Evolutionary conservation across 768 basidiomycete species (phyloP), one percentile per base, ranked within the genome.

Genomic region (Leucocoprinus leucothites): DNA sequence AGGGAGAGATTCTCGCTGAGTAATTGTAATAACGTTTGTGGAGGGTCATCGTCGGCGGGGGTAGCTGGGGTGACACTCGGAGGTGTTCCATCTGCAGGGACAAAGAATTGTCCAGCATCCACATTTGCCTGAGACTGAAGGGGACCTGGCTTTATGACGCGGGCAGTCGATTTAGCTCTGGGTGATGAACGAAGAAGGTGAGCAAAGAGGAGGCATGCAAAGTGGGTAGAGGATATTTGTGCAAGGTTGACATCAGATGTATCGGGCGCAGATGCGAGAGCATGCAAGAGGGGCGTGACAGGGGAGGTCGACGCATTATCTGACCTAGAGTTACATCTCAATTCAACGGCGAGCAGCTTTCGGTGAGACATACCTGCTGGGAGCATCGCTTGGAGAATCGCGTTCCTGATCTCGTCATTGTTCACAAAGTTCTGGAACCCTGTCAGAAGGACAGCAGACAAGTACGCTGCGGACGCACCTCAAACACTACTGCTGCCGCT

Each of bases 1-100:
- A 98, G 76, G 38, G 94, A 92, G 21, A 98, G 73, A 66, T 97
- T 94, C 57, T 98, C 97, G 42, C 86, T 86, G 18, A 98, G 74
- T n/a, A 89, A 81, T 52, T 92, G 87, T 9, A 99, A 77, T 34
- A 99, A 73, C 0, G 81, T 82, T 60, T 91, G 86, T 18, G 84
- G 82, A 22, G 71, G 77, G 26, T 85, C 85, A 48, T 89, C 84
- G 43, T 83, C 82, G 7, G 82, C 80, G 19, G 69, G 61, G 13
- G 68, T 61, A 24, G 58, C 64, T 35, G 16, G 38, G 67, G 60
- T 60, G 9, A 68, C 63, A 19, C 72, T 63, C 2, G 75, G 68
- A 1, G 76, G 74, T 19, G 71, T 64, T 16, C 80, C 78, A 60
- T 92, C 91, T 1, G 90, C 89, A 2, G 90, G 90, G 18, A 92